phyloP scores from a whole-genome alignment of 1,139 yeast genomes.

The Pneumocystis oryctolagi region DNA sequence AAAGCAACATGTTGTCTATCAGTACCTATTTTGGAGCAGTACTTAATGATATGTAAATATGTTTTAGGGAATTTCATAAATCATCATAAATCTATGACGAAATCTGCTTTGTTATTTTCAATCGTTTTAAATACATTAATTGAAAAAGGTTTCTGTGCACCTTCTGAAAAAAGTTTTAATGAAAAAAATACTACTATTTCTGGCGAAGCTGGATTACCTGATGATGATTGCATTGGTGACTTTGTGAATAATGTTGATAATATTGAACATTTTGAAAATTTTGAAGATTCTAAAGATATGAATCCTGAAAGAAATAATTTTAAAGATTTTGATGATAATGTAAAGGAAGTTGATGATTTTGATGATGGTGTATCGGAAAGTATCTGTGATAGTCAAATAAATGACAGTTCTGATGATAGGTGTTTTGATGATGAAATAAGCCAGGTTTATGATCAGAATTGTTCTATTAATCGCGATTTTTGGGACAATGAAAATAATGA shows the following conservation, averaged over 20 bases:
- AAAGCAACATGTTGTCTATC: slow-evolving; percentile 25
- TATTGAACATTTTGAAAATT: too few species aligned
- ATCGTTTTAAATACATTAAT: slow-evolving; percentile 29
- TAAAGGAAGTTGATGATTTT: slow-evolving; percentile 73
- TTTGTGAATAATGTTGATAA: slow-evolving; percentile 90
- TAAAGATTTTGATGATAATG: slow-evolving; percentile 34
- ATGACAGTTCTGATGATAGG: slow-evolving; percentile 30
- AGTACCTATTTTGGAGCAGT: slow-evolving; percentile 23
- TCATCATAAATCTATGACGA: slow-evolving; percentile 6
- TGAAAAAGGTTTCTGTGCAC: slow-evolving; percentile 86
- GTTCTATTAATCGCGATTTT: slow-evolving; percentile 96
- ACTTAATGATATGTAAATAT: slow-evolving; percentile 17
- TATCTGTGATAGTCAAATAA: slow-evolving; percentile 36
- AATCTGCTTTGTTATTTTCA: slow-evolving; percentile 8
- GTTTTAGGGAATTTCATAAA: slow-evolving; percentile 13
- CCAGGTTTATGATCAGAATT: slow-evolving; percentile 78
- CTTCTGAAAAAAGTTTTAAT: slow-evolving; percentile 34
- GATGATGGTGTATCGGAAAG: slow-evolving; percentile 46
- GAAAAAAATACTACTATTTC: slow-evolving; percentile 46
- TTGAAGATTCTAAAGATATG: slow-evolving; percentile 72
- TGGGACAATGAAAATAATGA: slow-evolving; percentile 91
- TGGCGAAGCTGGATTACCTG: slow-evolving; percentile 21
- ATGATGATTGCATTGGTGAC: slow-evolving; percentile 90
- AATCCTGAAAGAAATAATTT: slow-evolving; percentile 55
- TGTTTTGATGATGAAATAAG: slow-evolving; percentile 80